These are phyloP conservation scores for Gossypium herbaceum DNA, from an alignment of 345 rosid genomes.

Conservation along the genomic window DNA sequence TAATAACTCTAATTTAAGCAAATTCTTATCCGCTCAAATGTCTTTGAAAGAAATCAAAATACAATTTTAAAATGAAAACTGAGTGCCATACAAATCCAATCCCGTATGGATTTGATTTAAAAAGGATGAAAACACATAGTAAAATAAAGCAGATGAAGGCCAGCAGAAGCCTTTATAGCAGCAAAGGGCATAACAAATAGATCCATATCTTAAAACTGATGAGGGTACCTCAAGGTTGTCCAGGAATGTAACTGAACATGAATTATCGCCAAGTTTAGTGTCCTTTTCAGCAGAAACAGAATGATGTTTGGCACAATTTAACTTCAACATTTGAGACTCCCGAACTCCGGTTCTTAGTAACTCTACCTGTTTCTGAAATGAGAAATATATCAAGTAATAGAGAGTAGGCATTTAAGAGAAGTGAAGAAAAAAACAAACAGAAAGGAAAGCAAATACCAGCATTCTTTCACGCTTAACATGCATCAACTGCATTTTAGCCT, in stretches of 20 bases:
- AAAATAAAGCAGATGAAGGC: background rate
- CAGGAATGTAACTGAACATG: conserved; percentile 23
- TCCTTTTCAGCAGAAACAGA: conserved; percentile 26
- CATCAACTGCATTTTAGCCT: conserved; percentile 60
- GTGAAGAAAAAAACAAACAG: background rate
- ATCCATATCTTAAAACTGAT: conserved; percentile 19
- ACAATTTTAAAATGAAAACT: background rate
- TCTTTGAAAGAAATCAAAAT: background rate
- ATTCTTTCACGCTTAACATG: conserved; percentile 45
- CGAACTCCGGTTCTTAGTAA: conserved; percentile 41
- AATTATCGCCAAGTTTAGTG: conserved; percentile 19
- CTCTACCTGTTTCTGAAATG: conserved; percentile 54
- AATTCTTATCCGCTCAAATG: conserved; percentile 5
- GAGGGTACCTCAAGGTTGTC: conserved; percentile 43
- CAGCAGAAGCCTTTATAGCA: background rate
- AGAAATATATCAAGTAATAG: conserved; percentile 25
- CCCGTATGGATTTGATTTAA: background rate
- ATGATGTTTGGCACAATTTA: conserved; percentile 25
- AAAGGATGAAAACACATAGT: background rate
- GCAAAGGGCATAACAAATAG: background rate
- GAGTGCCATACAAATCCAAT: background rate
- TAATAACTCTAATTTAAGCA: background rate
- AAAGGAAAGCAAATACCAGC: conserved; percentile 46
- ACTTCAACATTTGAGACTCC: conserved; percentile 50
- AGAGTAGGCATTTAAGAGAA: conserved; percentile 2